phyloP scores from a whole-genome alignment of 495 filamentous ascomycete genomes.

The Cenococcum geophilum region DNA sequence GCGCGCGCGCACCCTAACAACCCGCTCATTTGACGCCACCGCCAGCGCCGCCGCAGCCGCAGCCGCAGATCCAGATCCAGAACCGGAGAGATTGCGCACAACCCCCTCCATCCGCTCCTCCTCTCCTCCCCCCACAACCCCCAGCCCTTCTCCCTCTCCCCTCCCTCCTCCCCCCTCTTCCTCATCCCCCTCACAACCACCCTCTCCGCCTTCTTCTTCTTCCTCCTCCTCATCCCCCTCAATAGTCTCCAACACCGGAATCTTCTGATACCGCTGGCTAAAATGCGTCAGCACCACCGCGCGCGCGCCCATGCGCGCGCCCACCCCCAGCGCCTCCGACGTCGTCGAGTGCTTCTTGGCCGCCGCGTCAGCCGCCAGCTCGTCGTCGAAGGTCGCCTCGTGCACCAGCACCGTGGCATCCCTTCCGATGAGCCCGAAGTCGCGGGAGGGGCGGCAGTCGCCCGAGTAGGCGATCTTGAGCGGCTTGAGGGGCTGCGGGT shows the following conservation, averaged over 20 bases:
- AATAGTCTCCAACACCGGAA: conserved; percentile 50
- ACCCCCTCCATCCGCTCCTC: too few species aligned
- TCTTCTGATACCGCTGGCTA: conserved; percentile 88
- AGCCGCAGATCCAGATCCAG: too few species aligned
- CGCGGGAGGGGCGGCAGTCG: conserved; percentile 72
- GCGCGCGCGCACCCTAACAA: conserved; percentile 19
- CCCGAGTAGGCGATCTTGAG: conserved; percentile 91
- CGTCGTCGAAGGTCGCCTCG: conserved; percentile 92
- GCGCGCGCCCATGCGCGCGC: conserved; percentile 66
- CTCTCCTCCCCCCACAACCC: too few species aligned
- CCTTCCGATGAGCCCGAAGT: conserved; percentile 63
- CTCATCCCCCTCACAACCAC: conserved; percentile 7
- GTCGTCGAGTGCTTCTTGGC: conserved; percentile 90
- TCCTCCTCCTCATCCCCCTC: conserved; percentile 31
- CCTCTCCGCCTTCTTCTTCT: conserved; percentile 17
- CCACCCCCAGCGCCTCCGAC: conserved; percentile 74
- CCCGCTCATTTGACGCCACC: not conserved
- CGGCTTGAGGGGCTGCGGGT: too few species aligned
- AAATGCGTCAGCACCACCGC: conserved; percentile 86
- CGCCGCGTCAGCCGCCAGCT: conserved; percentile 64
- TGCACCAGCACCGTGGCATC: conserved; percentile 80
- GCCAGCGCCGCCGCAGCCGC: not conserved
- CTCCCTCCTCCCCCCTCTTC: conserved; percentile 26
- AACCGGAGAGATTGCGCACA: too few species aligned
- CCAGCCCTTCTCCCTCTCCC: too few species aligned